A percentile compares a stretch with the other conserved stretches of the same genome.
These are phyloP conservation scores for Colletotrichum sp. DNA, from an alignment of 2,329 filamentous ascomycete species.

Conservation along the genomic window DNA sequence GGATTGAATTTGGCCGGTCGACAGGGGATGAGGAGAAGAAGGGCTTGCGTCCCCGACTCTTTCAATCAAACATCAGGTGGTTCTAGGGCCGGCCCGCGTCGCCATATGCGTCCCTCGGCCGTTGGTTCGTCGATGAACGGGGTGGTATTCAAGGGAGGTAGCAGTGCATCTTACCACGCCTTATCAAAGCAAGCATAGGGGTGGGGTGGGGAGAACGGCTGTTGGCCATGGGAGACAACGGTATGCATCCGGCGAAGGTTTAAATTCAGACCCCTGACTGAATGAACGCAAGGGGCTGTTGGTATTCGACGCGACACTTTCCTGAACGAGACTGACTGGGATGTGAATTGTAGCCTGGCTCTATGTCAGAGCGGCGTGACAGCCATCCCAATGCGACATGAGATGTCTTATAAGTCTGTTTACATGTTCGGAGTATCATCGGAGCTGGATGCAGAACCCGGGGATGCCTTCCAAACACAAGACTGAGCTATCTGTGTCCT, in stretches of 20 bases:
- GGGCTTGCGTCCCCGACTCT: neutral
- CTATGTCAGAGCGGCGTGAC: neutral
- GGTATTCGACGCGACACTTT: neutral
- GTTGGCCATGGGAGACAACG: neutral
- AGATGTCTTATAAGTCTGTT: neutral
- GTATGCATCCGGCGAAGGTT: neutral
- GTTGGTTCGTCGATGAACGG: neutral
- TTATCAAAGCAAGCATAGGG: neutral
- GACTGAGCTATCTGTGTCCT: neutral
- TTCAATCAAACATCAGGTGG: neutral
- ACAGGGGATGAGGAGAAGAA: neutral
- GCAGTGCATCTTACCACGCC: neutral
- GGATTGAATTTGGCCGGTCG: neutral
- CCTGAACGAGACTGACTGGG: neutral
- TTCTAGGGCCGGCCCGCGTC: neutral
- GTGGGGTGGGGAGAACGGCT: neutral
- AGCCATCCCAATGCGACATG: neutral
- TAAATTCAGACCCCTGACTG: neutral
- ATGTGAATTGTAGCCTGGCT: neutral
- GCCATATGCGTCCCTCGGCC: neutral
- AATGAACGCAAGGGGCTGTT: neutral
- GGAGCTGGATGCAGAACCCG: neutral
- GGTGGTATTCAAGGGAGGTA: neutral
- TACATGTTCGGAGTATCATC: neutral
- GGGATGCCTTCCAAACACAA: neutral